These are phyloP conservation scores for Melocanna baccifera DNA, from an alignment of 176 grass and related monocot genomes.

Conservation along the genomic window DNA sequence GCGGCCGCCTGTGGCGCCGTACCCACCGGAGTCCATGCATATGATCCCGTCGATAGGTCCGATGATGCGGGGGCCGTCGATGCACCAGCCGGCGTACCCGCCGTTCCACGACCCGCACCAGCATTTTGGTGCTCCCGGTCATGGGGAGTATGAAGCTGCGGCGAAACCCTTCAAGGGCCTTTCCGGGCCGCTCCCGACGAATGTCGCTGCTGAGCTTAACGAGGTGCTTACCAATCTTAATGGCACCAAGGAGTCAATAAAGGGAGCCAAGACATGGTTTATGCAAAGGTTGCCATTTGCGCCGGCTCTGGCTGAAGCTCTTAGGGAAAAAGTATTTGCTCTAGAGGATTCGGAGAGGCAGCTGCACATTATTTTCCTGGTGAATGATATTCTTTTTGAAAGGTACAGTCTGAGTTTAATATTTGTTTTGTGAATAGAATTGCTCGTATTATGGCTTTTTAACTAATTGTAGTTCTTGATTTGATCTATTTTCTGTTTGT, in stretches of 20 bases:
- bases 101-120: constrained; percentile 74
- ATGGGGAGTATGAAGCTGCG: constrained; percentile 52
- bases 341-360: constrained; percentile 88
- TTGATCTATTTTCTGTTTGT: neutral
- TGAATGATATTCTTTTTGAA: constrained; percentile 98
- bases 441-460: neutral
- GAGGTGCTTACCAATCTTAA: constrained; percentile 66
- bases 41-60: constrained; percentile 54
- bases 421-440: neutral
- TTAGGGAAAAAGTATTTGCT: constrained; percentile 75
- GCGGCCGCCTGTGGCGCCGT: constrained; percentile 39
- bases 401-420: constrained; percentile 43
- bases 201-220: constrained; percentile 83
- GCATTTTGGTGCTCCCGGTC: constrained; percentile 46
- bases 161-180: constrained; percentile 66
- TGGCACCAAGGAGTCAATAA: constrained; percentile 96
- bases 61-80: constrained; percentile 41
- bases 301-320: constrained; percentile 73
- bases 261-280: constrained; percentile 90
- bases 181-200: constrained; percentile 60
- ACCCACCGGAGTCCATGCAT: constrained; percentile 45
- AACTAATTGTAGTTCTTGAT: neutral
- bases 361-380: constrained; percentile 91
- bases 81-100: constrained; percentile 61
- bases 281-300: constrained; percentile 76